A percentile compares a stretch with the other conserved stretches of the same genome.
Conservation (phyloP, 2,329 filamentous ascomycete species). For the Scedosporium apiospermum region DNA sequence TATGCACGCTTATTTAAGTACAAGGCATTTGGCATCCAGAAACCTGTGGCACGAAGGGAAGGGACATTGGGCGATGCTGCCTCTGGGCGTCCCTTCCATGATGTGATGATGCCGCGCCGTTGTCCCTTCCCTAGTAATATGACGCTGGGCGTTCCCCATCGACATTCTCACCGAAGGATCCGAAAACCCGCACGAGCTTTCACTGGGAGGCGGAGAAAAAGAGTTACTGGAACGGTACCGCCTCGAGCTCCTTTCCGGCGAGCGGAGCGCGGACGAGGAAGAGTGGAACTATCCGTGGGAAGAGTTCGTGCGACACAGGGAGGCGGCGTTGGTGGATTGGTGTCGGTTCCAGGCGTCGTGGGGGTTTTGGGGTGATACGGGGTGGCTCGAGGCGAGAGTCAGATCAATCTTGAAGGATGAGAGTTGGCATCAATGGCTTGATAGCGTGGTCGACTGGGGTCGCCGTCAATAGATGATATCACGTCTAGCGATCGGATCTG, state of each 20-base stretch:
- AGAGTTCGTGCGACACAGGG: slow-evolving; percentile 50
- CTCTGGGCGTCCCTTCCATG: no score
- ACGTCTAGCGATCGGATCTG: no score
- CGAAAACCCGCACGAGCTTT: slow-evolving; percentile 25
- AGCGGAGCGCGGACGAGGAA: background rate
- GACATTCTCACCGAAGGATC: background rate
- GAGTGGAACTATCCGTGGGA: slow-evolving; percentile 39
- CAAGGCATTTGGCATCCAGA: no score
- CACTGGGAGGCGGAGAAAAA: slow-evolving; percentile 40
- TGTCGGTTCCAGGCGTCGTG: slow-evolving; percentile 50
- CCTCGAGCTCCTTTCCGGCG: background rate
- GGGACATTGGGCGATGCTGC: no score
- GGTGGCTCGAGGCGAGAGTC: slow-evolving; percentile 47
- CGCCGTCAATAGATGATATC: no score
- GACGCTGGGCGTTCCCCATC: no score
- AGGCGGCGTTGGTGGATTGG: slow-evolving; percentile 60
- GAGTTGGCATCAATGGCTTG: slow-evolving; percentile 36
- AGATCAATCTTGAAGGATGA: slow-evolving; percentile 35
- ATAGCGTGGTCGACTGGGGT: slow-evolving; percentile 10
- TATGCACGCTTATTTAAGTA: no score
- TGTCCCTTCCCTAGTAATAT: no score
- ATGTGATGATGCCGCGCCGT: no score
- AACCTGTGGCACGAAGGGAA: no score
- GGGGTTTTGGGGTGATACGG: slow-evolving; percentile 52
- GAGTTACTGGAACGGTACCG: slow-evolving; percentile 42